Percentiles rank a stretch among this genome's conserved stretches.
Conservation (phyloP, 352 stramenopile species). For the Phytophthora constricta region DNA sequence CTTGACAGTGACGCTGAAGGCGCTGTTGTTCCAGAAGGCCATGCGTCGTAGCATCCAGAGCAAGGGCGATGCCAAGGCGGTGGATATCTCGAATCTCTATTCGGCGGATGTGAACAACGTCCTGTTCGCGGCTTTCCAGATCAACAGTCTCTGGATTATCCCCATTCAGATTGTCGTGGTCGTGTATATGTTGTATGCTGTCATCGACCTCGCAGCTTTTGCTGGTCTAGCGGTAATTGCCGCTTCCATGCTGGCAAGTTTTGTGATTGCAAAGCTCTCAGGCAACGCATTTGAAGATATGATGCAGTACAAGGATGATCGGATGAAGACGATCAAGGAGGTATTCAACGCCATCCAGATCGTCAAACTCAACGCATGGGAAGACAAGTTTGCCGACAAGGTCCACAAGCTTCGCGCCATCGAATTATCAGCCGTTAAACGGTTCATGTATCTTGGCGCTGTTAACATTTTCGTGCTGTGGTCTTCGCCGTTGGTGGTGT, state of each 20-base stretch:
- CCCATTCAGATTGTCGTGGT: constrained; percentile 38
- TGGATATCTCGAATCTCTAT: constrained; percentile 93
- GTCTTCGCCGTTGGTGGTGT: constrained; percentile 53
- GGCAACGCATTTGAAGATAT: constrained; percentile 71
- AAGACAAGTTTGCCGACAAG: constrained; percentile 83
- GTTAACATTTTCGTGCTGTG: constrained; percentile 69
- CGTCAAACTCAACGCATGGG: constrained; percentile 96
- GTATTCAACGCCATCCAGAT: constrained; percentile 93
- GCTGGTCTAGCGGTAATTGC: constrained; percentile 45
- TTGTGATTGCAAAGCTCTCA: constrained; percentile 56
- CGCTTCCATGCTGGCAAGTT: constrained; percentile 46
- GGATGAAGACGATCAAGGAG: constrained; percentile 93
- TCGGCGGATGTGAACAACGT: constrained; percentile 84
- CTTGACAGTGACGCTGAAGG: constrained; percentile 34
- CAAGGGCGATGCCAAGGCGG: constrained; percentile 1
- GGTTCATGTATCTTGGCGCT: constrained; percentile 48
- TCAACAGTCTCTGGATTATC: constrained; percentile 63
- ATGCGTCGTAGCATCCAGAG: constrained; percentile 22
- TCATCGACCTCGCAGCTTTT: constrained; percentile 45
- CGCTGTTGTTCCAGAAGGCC: constrained; percentile 43
- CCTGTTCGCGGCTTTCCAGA: constrained; percentile 36
- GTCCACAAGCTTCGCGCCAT: constrained; percentile 68
- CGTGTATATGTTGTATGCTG: constrained; percentile 40
- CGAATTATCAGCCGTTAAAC: constrained; percentile 84
- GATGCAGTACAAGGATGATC: constrained; percentile 86